Conservation (phyloP, 2,329 filamentous ascomycete species). For the Pleomassaria siparia region DNA sequence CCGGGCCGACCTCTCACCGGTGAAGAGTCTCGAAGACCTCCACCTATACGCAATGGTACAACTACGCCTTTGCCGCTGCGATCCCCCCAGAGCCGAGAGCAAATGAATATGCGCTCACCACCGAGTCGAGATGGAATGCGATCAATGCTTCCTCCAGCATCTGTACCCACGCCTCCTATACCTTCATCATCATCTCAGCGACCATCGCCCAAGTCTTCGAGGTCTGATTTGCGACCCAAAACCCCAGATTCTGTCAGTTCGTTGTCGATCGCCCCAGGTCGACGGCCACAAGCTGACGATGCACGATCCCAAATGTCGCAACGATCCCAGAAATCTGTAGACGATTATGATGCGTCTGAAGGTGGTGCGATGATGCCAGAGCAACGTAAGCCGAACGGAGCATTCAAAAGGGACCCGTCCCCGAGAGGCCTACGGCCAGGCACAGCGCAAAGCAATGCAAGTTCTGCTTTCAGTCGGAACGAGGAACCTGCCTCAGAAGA, state of each 20-base stretch:
- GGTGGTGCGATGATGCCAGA: constrained; percentile 26
- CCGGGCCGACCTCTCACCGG: constrained; percentile 21
- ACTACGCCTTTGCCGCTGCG: constrained; percentile 33
- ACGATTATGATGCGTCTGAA: constrained; percentile 25
- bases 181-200: constrained; percentile 35
- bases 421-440: constrained; percentile 37
- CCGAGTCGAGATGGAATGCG: constrained; percentile 34
- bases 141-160: constrained; percentile 15
- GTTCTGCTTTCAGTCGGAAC: constrained; percentile 29
- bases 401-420: constrained; percentile 31
- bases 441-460: constrained; percentile 40
- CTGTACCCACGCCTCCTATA: constrained; percentile 17
- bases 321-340: constrained; percentile 19
- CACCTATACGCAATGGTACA: constrained; percentile 19
- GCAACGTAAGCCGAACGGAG: constrained; percentile 32
- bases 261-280: constrained; percentile 24
- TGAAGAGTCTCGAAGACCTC: constrained; percentile 31
- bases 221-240: constrained; percentile 37
- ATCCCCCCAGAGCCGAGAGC: constrained; percentile 38
- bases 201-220: constrained; percentile 44
- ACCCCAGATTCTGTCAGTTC: constrained; percentile 33
- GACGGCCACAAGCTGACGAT: constrained; percentile 32
- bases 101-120: constrained; percentile 33
- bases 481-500: constrained; percentile 34
- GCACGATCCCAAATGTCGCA: constrained; percentile 33